Evolutionary conservation across 192 early-diverging fungal genomes (phyloP).

Genomic region (Backusella liffmaniae): DNA sequence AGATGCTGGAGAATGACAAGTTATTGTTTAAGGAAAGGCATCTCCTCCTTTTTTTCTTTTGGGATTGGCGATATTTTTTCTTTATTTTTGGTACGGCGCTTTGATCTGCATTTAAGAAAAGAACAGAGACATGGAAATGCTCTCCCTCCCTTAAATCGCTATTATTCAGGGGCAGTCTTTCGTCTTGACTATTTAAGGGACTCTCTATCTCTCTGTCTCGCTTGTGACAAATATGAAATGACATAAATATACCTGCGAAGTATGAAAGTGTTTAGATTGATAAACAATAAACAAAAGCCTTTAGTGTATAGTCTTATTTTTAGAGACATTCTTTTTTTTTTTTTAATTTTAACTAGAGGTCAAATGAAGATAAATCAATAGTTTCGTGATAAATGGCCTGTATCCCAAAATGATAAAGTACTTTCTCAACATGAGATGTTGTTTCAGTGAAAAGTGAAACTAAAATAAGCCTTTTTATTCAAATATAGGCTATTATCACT

Average conservation of each 20-base stretch:
- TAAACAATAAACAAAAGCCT: neutral
- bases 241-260: neutral
- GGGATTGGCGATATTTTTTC: neutral
- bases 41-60: neutral
- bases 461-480: neutral
- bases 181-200: neutral
- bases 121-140: neutral
- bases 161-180: neutral
- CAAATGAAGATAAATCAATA: neutral
- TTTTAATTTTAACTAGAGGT: neutral
- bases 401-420: neutral
- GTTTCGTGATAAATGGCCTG: neutral
- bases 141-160: neutral
- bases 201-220: neutral
- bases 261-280: neutral
- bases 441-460: neutral
- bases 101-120: slow-evolving; percentile 6
- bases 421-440: neutral
- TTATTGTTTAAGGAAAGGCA: neutral
- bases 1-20: neutral
- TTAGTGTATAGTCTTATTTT: neutral
- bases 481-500: neutral
- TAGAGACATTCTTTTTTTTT: neutral
- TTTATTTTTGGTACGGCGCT: neutral
- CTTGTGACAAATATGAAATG: neutral